A percentile compares a stretch with the other conserved stretches of the same genome.
Conservation (phyloP, 129 eudicot species). For the Flaveria ramosissima region DNA sequence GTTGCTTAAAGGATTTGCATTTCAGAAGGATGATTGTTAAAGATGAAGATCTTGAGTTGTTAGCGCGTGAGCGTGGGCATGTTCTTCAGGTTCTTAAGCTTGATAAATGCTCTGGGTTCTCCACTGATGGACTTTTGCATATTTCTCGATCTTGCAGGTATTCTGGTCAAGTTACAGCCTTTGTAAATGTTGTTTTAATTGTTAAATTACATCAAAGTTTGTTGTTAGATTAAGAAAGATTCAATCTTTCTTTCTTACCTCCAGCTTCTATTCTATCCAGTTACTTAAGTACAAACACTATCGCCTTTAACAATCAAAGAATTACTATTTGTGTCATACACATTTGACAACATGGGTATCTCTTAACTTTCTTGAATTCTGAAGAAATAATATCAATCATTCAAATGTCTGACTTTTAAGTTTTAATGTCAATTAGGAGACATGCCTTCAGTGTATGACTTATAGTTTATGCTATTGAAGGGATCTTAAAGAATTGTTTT, state of each 20-base stretch:
- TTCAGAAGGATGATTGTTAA: constrained; percentile 78
- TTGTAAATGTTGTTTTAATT: not conserved
- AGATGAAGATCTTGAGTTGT: constrained; percentile 59
- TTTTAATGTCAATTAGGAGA: not conserved
- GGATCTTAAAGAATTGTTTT: constrained; percentile 54
- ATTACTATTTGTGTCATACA: not conserved
- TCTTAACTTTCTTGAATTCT: not conserved
- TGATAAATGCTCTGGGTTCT: constrained; percentile 80
- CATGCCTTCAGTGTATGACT: constrained; percentile 1
- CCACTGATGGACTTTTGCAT: constrained; percentile 66
- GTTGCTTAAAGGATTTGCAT: constrained; percentile 53
- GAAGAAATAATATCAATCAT: not conserved
- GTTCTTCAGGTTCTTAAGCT: constrained; percentile 61
- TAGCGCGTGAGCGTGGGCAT: constrained; percentile 53
- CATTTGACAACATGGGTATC: not conserved
- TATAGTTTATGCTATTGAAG: constrained; percentile 36
- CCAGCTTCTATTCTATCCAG: too few species aligned
- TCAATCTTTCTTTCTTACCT: not conserved
- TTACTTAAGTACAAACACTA: too few species aligned
- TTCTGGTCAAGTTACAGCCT: constrained; percentile 6
- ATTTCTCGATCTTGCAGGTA: constrained; percentile 65
- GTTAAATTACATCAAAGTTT: not conserved
- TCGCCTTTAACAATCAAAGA: too few species aligned
- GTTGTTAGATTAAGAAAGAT: not conserved
- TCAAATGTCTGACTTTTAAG: not conserved